These are phyloP conservation scores for Croton laevigatus DNA, from an alignment of 441 rosid genomes.

Conservation along the genomic window DNA sequence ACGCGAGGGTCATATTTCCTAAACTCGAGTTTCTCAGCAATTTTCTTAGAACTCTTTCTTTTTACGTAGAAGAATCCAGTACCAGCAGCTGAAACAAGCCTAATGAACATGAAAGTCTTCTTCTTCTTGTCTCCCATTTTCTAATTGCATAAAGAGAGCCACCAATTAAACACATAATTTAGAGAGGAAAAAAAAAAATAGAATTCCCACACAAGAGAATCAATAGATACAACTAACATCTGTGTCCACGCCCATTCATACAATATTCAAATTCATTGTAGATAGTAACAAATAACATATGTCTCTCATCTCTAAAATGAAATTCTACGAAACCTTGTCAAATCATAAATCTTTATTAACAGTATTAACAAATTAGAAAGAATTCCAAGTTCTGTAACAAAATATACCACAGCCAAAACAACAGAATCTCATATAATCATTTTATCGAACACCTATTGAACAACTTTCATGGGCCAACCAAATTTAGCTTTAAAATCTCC, in stretches of 20 bases:
- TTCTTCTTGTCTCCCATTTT: slow-evolving; percentile 84
- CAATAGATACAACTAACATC: no score
- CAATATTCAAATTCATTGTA: no score
- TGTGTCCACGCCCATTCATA: no score
- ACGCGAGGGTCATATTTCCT: slow-evolving; percentile 91
- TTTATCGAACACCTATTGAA: slow-evolving; percentile 17
- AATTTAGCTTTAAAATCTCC: not conserved
- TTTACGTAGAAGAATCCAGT: slow-evolving; percentile 95
- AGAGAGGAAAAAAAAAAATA: no score
- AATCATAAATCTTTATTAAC: not conserved
- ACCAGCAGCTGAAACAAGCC: slow-evolving; percentile 94
- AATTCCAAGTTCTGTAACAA: not conserved
- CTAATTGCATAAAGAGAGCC: slow-evolving; percentile 10
- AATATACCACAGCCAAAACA: not conserved
- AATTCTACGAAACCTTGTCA: no score
- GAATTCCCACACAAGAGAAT: no score
- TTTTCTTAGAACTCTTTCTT: slow-evolving; percentile 77
- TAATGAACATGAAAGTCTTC: slow-evolving; percentile 86
- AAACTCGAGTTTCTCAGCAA: slow-evolving; percentile 84
- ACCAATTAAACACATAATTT: no score
- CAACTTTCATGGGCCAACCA: not conserved
- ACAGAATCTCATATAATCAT: slow-evolving; percentile 11
- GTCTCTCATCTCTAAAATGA: no score
- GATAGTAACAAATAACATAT: no score
- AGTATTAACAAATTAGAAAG: not conserved